Percentiles rank a stretch among this genome's conserved stretches.
phyloP scores from a whole-genome alignment of 2,329 filamentous ascomycete species.

The Zasmidium angulare region DNA sequence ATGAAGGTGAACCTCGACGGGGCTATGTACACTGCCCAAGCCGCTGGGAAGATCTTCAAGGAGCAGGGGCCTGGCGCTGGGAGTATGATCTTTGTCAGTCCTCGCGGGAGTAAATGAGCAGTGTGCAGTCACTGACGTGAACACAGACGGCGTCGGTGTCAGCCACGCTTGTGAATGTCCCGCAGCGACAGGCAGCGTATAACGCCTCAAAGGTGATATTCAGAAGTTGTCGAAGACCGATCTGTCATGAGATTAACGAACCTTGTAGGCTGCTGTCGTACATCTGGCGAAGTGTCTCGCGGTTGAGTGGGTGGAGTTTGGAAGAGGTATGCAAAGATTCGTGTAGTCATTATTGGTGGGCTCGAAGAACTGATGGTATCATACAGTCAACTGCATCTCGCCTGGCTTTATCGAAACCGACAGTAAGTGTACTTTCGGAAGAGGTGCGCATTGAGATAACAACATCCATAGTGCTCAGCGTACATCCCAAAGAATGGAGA shows the following conservation, averaged over 20 bases:
- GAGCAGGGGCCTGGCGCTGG: slow-evolving; percentile 66
- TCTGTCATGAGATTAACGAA: too few species aligned
- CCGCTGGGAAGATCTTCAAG: slow-evolving; percentile 82
- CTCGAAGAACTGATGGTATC: not conserved
- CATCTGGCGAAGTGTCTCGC: slow-evolving; percentile 69
- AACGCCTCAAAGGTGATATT: slow-evolving; percentile 48
- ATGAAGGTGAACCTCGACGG: slow-evolving; percentile 65
- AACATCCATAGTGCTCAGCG: slow-evolving; percentile 25
- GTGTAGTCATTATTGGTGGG: not conserved
- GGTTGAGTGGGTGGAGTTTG: slow-evolving; percentile 77
- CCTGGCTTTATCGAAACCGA: slow-evolving; percentile 45
- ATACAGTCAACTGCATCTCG: slow-evolving; percentile 42
- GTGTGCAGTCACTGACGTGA: not conserved
- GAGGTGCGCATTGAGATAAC: not conserved
- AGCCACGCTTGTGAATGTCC: slow-evolving; percentile 84
- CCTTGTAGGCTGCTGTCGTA: slow-evolving; percentile 43
- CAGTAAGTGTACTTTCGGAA: slow-evolving; percentile 15
- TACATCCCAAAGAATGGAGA: slow-evolving; percentile 39
- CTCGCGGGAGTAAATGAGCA: too few species aligned
- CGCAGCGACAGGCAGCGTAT: slow-evolving; percentile 72
- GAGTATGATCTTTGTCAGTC: slow-evolving; percentile 71
- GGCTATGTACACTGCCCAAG: slow-evolving; percentile 80
- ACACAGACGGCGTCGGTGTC: slow-evolving; percentile 80
- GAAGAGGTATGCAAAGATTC: slow-evolving; percentile 2
- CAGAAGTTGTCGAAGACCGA: too few species aligned